A percentile compares a stretch with the other conserved stretches of the same genome.
phyloP scores from a whole-genome alignment of 176 grass and related monocot species.

The Areca catechu region DNA sequence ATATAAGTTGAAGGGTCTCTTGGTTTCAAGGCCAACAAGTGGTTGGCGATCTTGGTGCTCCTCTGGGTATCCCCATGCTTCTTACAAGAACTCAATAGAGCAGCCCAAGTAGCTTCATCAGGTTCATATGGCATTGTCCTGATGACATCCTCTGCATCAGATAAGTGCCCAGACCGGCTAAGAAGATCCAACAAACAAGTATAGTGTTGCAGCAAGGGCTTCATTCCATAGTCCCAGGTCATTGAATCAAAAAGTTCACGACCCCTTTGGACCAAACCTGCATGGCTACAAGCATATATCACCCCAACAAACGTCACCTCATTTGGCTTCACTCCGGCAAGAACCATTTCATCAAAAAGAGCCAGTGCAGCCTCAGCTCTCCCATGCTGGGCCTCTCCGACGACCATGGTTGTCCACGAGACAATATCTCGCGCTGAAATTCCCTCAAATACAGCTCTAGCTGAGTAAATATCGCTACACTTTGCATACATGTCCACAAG shows the following conservation, averaged over 20 bases:
- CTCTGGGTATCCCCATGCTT: slow-evolving; percentile 57
- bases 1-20: slow-evolving; percentile 77
- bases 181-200: slow-evolving; percentile 91
- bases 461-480: slow-evolving; percentile 72
- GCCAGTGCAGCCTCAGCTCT: slow-evolving; percentile 33
- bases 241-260: slow-evolving; percentile 65
- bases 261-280: slow-evolving; percentile 74
- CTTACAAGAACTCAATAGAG: slow-evolving; percentile 67
- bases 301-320: slow-evolving; percentile 79
- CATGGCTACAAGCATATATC: slow-evolving; percentile 91
- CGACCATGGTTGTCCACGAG: slow-evolving; percentile 82
- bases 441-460: slow-evolving; percentile 64
- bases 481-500: slow-evolving; percentile 92
- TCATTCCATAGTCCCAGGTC: slow-evolving; percentile 49
- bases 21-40: slow-evolving; percentile 44
- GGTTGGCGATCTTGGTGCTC: slow-evolving; percentile 57
- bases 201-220: slow-evolving; percentile 66
- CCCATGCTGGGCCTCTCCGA: slow-evolving; percentile 81
- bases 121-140: slow-evolving; percentile 53
- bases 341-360: slow-evolving; percentile 60
- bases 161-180: slow-evolving; percentile 60
- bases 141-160: slow-evolving; percentile 70
- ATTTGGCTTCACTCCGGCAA: slow-evolving; percentile 59
- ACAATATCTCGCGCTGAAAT: slow-evolving; percentile 38
- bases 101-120: slow-evolving; percentile 68